Percentiles rank a stretch among this genome's conserved stretches.
phyloP scores from a whole-genome alignment of 495 filamentous ascomycete genomes.

The Neurospora intermedia region DNA sequence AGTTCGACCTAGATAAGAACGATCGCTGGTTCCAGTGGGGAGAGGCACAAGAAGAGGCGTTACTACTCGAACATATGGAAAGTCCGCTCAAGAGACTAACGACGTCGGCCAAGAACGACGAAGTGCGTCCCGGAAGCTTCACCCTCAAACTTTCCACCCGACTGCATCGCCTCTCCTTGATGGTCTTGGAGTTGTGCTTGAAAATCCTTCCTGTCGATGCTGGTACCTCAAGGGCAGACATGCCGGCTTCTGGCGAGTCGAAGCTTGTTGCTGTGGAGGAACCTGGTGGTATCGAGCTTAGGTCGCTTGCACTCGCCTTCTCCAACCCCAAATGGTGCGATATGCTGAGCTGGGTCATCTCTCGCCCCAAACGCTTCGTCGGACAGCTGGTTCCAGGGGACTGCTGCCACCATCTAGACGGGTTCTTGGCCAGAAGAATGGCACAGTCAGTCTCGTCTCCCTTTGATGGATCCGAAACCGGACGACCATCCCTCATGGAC shows the following conservation, averaged over 20 bases:
- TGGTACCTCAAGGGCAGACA: neutral
- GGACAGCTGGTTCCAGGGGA: neutral
- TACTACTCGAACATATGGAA: constrained; percentile 5
- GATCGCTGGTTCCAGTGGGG: constrained; percentile 1
- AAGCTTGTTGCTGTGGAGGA: neutral
- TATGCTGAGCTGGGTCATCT: neutral
- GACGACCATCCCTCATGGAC: neutral
- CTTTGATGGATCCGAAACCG: constrained; percentile 1
- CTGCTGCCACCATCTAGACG: neutral
- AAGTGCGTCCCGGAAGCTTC: constrained; percentile 7
- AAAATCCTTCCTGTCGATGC: neutral
- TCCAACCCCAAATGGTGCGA: neutral
- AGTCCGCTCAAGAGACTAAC: constrained; percentile 7
- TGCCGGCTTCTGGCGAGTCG: neutral
- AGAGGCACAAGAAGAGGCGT: constrained; percentile 1
- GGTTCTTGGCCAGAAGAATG: constrained; percentile 1
- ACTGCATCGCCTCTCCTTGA: neutral
- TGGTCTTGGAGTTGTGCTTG: neutral
- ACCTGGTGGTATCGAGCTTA: neutral
- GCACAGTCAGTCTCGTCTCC: constrained; percentile 1
- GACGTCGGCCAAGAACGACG: constrained; percentile 9
- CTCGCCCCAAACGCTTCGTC: neutral
- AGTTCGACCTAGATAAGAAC: neutral
- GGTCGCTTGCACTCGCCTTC: neutral
- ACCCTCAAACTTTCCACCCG: constrained; percentile 3